phyloP scores from a whole-genome alignment of 805 yeast genomes.

The Cyberlindnera bimundalis region DNA sequence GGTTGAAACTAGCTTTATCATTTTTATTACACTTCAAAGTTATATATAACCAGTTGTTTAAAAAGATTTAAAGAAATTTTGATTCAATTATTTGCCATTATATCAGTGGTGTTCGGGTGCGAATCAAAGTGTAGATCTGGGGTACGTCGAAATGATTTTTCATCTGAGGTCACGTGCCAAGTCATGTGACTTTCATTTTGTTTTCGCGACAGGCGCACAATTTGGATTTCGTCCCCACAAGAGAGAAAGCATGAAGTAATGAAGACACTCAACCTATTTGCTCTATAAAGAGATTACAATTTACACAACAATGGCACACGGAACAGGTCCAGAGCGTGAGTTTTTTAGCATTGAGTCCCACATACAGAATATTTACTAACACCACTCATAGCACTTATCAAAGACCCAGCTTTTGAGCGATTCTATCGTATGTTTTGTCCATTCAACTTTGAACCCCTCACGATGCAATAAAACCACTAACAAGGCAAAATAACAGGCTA shows the following conservation, averaged over 20 bases:
- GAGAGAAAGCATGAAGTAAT: background rate
- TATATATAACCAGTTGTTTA: background rate
- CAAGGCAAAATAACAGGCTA: conserved; percentile 13
- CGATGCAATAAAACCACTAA: too few relatives aligned
- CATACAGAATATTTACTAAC: conserved; percentile 7
- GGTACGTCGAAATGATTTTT: too few relatives aligned
- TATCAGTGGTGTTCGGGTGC: conserved; percentile 3
- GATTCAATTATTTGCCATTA: too few relatives aligned
- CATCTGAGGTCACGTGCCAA: background rate
- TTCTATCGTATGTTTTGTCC: conserved; percentile 22
- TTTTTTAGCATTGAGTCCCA: background rate
- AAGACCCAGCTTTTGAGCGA: conserved; percentile 27
- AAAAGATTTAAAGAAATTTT: background rate
- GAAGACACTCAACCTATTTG: too few relatives aligned
- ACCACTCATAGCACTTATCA: conserved; percentile 19
- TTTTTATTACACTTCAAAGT: background rate
- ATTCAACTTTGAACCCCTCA: background rate
- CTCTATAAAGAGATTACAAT: background rate
- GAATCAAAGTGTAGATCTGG: background rate
- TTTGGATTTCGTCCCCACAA: background rate
- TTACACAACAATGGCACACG: conserved; percentile 15
- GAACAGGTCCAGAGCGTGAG: conserved; percentile 15
- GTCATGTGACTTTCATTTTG: conserved; percentile 4
- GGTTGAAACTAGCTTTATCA: background rate
- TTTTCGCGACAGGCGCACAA: background rate